These are phyloP conservation scores for Neurospora africana DNA, from an alignment of 495 filamentous ascomycete species.

Conservation along the genomic window DNA sequence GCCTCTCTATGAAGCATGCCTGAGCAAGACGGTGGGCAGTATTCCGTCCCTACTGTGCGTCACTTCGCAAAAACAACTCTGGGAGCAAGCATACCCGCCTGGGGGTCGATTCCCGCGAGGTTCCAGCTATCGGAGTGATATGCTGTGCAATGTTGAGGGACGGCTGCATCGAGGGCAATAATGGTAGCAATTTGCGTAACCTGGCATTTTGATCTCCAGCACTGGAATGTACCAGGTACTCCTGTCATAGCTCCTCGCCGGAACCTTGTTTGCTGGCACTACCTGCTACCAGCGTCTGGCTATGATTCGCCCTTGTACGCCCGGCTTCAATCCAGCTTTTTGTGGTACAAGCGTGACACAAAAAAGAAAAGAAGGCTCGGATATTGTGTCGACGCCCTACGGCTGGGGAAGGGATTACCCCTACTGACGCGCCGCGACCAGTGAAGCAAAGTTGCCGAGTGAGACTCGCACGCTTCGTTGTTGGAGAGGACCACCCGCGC, in stretches of 20 bases:
- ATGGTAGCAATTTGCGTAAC: background rate
- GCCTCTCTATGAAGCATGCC: background rate
- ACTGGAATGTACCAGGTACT: background rate
- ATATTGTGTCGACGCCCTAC: background rate
- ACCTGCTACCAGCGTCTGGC: background rate
- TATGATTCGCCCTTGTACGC: background rate
- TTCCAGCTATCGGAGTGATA: background rate
- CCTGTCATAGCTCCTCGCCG: background rate
- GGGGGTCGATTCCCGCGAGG: background rate
- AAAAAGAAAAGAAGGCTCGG: background rate
- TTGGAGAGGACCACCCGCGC: background rate
- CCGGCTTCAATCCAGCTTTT: background rate
- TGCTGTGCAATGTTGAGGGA: background rate
- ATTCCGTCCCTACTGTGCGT: background rate
- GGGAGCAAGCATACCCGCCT: background rate
- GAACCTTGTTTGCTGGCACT: background rate
- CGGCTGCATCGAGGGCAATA: background rate
- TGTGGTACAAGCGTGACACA: background rate
- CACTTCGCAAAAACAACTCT: background rate
- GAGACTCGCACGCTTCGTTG: background rate
- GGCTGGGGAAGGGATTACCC: background rate
- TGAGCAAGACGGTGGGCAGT: background rate
- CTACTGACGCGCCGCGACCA: background rate
- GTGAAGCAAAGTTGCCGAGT: conserved; percentile 1
- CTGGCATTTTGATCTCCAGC: background rate